Base-by-base conservation (phyloP, 2,329 filamentous ascomycete species). In the Calonectria fujianensis region DNA sequence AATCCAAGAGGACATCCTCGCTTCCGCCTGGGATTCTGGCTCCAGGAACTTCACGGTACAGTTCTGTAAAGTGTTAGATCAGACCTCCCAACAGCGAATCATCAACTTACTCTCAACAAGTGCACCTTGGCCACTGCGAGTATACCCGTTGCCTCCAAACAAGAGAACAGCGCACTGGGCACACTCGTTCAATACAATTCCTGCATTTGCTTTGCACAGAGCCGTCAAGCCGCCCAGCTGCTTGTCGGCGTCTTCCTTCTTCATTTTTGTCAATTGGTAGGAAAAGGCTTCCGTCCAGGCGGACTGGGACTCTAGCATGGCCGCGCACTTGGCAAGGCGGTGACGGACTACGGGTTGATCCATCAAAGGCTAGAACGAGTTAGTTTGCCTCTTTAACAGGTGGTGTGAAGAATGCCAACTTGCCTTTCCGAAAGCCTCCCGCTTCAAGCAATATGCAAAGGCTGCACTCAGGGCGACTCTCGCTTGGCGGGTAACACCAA, bases 331-430 rank as follows among this genome's bases (percentile, higher is more conserved):
- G 14, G 94, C 93, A 9, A 95, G 85, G n/a, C 93, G 87, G 82
- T 95, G 92, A 32, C 94, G 86, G 39, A 96, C 93, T 0, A 95
- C 94, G 0, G 93, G 92, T 83, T 95, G 94, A 20, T 95, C 93
- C 85, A 95, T 91, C 13, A 95, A 86, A 0, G 91, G 88, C 80
- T 82, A 10, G 31, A 31, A 41, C 18, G 10, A 14, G 27, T 70
- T 48, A 70, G 69, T 29, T 32, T 81, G 88, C 37, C 16, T 14
- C 1, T 24, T 37, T 0, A 4, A 9, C 14, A 32, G 20, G 29
- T 27, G 20, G 18, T 8, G 16, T 13, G n/a, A n/a, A 16, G 32
- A 20, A 27, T 10, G 32, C 18, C 6, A 14, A 50, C 61, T 65
- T 69, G 77, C 78, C 75, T 79, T 80, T 32, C 84, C 84, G 69